Evolutionary conservation across 1,284 basidiomycete genomes (phyloP).

Genomic region (Heterobasidion occidentale): DNA sequence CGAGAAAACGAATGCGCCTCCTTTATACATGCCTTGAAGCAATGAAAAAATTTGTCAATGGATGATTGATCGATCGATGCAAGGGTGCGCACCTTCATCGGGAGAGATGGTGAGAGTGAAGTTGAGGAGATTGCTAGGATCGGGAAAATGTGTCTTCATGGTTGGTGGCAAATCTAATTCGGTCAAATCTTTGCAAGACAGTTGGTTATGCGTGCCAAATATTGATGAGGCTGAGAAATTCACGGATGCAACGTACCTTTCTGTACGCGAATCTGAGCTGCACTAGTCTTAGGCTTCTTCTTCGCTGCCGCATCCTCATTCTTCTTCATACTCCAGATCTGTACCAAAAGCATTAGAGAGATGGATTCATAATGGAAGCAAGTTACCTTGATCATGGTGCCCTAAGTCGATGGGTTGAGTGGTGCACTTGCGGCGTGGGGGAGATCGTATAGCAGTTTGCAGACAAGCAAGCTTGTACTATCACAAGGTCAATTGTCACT

Average conservation of each 20-base stretch:
- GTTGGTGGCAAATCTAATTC: conserved; percentile 95
- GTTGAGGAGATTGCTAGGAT: conserved; percentile 91
- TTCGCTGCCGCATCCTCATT: conserved; percentile 89
- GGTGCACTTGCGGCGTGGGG: too few relatives aligned
- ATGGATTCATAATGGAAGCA: neutral
- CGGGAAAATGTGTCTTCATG: conserved; percentile 92
- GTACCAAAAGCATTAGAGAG: neutral
- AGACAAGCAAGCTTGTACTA: too few relatives aligned
- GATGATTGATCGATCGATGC: conserved; percentile 1
- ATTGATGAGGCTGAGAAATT: too few relatives aligned
- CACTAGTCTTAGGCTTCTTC: conserved; percentile 95
- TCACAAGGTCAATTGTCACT: too few relatives aligned
- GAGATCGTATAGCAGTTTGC: too few relatives aligned
- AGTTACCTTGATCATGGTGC: conserved; percentile 51
- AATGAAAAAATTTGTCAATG: conserved; percentile 5
- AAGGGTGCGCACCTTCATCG: conserved; percentile 74
- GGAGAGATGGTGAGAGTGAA: conserved; percentile 93
- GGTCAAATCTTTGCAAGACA: conserved; percentile 72
- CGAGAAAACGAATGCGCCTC: conserved; percentile 88
- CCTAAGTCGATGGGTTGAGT: too few relatives aligned
- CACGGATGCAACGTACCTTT: conserved; percentile 63
- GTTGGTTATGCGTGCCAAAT: neutral
- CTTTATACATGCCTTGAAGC: conserved; percentile 90
- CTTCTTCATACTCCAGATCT: conserved; percentile 99
- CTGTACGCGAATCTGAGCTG: conserved; percentile 96